These are phyloP conservation scores for Kazachstania taianensis DNA, from an alignment of 805 yeast species.

Conservation along the genomic window DNA sequence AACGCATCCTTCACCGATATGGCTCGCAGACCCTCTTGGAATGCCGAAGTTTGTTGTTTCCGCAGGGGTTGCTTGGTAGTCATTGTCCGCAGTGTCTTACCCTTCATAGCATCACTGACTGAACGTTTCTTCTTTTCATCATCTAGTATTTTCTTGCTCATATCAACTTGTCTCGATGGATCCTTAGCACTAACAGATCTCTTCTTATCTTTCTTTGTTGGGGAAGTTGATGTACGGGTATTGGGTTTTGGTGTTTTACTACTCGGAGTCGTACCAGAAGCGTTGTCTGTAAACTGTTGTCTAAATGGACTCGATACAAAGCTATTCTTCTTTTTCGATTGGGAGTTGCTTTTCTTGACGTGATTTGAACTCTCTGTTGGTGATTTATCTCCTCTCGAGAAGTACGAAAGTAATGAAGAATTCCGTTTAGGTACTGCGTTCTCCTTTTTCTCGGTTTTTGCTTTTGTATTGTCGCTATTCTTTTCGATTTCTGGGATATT, in stretches of 20 bases:
- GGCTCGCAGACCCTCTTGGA: conserved; percentile 76
- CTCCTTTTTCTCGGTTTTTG: conserved; percentile 4
- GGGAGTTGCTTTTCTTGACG: conserved; percentile 6
- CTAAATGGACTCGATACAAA: conserved; percentile 19
- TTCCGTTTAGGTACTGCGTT: conserved; percentile 49
- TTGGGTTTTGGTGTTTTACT: conserved; percentile 1
- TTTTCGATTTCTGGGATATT: not conserved
- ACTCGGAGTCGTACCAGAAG: conserved; percentile 12
- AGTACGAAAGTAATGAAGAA: conserved; percentile 47
- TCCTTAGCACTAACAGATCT: conserved; percentile 46
- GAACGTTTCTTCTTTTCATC: conserved; percentile 31
- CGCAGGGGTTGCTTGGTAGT: conserved; percentile 37
- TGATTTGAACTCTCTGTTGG: conserved; percentile 3
- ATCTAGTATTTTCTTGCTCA: conserved; percentile 9
- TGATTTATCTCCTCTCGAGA: conserved; percentile 18
- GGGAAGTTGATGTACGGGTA: conserved; percentile 4
- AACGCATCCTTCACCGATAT: conserved; percentile 72
- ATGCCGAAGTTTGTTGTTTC: conserved; percentile 66
- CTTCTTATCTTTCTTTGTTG: conserved; percentile 25
- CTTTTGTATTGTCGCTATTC: not conserved
- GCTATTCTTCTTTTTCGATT: conserved; percentile 12
- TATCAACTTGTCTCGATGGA: conserved; percentile 10
- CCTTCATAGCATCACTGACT: conserved; percentile 40
- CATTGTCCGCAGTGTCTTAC: conserved; percentile 44
- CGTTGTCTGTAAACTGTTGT: conserved; percentile 16